phyloP scores from a whole-genome alignment of 495 filamentous ascomycete species.

The Copromyces sp. region DNA sequence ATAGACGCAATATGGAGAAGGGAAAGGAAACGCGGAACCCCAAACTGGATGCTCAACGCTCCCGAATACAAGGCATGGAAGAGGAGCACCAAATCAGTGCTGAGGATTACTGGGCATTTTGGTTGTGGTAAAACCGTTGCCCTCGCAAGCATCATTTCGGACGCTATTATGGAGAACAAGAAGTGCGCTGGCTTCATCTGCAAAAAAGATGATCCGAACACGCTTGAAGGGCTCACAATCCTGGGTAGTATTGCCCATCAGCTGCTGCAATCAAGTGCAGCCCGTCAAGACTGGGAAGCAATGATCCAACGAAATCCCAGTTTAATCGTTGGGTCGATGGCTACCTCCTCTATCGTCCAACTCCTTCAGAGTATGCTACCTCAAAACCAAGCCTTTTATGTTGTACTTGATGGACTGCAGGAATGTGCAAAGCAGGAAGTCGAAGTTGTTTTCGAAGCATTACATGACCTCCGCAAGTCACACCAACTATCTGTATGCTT shows the following conservation, averaged over 20 bases:
- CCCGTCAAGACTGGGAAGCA: background rate
- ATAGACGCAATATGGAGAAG: background rate
- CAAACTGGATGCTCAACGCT: background rate
- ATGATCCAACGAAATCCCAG: background rate
- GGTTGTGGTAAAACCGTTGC: slow-evolving; percentile 5
- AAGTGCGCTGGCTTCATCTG: background rate
- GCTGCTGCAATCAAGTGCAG: background rate
- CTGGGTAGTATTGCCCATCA: slow-evolving; percentile 2
- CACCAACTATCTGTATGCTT: background rate
- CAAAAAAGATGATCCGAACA: background rate
- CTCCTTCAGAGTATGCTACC: background rate
- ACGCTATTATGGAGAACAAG: background rate
- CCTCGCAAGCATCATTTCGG: background rate
- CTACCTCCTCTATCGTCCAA: background rate
- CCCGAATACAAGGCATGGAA: background rate
- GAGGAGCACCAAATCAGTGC: background rate
- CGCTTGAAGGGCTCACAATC: background rate
- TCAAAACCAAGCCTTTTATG: rapidly evolving
- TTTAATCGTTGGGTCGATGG: rapidly evolving
- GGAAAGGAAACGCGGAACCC: background rate
- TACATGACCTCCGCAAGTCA: background rate
- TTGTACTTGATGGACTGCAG: background rate
- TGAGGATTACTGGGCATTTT: background rate
- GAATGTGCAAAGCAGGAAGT: background rate
- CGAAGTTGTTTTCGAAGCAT: background rate